Percentiles rank a stretch among this genome's conserved stretches.
phyloP scores from a whole-genome alignment of 2,329 filamentous ascomycete genomes.

The Epichloe uncinata region DNA sequence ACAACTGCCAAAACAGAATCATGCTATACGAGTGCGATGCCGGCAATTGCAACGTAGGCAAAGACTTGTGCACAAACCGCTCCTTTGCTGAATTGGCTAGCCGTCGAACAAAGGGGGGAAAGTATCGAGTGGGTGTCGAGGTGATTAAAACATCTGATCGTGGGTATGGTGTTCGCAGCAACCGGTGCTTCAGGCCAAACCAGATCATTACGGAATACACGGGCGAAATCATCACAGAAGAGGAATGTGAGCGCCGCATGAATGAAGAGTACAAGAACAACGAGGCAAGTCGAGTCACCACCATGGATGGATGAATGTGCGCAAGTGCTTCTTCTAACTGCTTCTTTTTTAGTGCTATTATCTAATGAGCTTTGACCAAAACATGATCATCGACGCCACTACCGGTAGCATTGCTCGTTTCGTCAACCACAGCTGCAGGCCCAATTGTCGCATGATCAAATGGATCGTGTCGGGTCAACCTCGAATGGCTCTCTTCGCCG shows the following conservation, averaged over 20 bases:
- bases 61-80: constrained; percentile 68
- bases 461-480: constrained; percentile 91
- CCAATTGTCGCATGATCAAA: constrained; percentile 96
- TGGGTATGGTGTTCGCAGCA: constrained; percentile 84
- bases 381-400: constrained; percentile 96
- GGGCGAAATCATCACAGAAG: constrained; percentile 91
- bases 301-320: neutral
- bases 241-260: constrained; percentile 89
- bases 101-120: constrained; percentile 68
- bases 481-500: constrained; percentile 92
- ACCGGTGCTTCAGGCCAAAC: constrained; percentile 71
- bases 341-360: constrained; percentile 68
- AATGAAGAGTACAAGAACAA: constrained; percentile 88
- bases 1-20: constrained; percentile 84
- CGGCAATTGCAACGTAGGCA: constrained; percentile 70
- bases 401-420: constrained; percentile 93
- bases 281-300: constrained; percentile 44
- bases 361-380: constrained; percentile 95
- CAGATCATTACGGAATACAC: constrained; percentile 99
- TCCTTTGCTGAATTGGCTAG: constrained; percentile 70
- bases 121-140: constrained; percentile 87
- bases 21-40: constrained; percentile 97
- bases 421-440: constrained; percentile 93
- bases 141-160: constrained; percentile 82
- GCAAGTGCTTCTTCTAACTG: neutral